These are phyloP conservation scores for Harringtonia aguacate DNA, from an alignment of 2,329 filamentous ascomycete species.

Conservation along the genomic window DNA sequence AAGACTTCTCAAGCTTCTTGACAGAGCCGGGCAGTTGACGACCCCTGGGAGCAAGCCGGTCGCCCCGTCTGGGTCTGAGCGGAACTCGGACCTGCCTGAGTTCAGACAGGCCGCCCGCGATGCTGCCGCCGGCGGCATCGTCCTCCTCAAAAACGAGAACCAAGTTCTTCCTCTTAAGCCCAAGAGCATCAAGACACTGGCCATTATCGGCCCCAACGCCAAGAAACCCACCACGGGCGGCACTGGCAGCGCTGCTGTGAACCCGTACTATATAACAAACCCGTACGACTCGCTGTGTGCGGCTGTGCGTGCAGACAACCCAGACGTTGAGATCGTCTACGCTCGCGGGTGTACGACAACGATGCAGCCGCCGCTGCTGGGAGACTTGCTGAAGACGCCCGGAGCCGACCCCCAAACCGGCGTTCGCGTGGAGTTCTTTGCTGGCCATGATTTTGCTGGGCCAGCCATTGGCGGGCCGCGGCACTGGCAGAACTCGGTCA, in stretches of 20 bases:
- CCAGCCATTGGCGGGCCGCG: conserved; percentile 4
- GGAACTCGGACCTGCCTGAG: conserved; percentile 9
- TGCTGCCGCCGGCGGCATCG: conserved; percentile 14
- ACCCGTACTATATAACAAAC: conserved; percentile 57
- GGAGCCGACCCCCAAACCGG: conserved; percentile 1
- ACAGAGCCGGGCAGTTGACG: conserved; percentile 1
- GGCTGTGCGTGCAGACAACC: conserved; percentile 25
- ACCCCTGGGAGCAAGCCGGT: conserved; percentile 4
- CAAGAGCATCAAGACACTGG: conserved; percentile 27
- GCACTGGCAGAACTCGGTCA: conserved; percentile 10
- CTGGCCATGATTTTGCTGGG: conserved; percentile 9
- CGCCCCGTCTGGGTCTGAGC: neutral
- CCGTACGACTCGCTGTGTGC: conserved; percentile 60
- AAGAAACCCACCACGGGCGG: conserved; percentile 48
- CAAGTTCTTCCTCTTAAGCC: conserved; percentile 35
- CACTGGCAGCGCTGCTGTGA: conserved; percentile 52
- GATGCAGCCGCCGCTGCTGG: conserved; percentile 11
- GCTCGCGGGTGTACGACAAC: conserved; percentile 13
- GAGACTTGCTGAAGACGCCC: conserved; percentile 1
- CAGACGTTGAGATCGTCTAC: conserved; percentile 19
- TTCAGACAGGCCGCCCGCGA: conserved; percentile 11
- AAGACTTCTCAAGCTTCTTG: conserved; percentile 2
- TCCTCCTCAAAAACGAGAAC: conserved; percentile 36
- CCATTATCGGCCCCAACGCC: conserved; percentile 47
- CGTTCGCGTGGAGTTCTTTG: conserved; percentile 11